Base-by-base conservation (phyloP, 371 early-diverging fungal species). In the Mucor irregularis region DNA sequence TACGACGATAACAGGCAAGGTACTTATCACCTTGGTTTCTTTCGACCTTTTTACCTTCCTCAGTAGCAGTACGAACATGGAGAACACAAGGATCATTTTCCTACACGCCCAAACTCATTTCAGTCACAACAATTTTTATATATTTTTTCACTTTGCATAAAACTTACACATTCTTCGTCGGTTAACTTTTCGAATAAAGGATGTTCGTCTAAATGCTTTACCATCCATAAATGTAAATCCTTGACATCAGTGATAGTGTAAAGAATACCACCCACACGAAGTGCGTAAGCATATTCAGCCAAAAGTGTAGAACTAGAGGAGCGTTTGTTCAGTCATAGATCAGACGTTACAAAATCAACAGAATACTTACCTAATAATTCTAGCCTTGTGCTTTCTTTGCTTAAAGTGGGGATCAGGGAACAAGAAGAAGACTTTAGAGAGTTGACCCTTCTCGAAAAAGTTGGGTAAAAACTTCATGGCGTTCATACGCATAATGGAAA, bases 401-500 rank as follows among this genome's bases (percentile, higher is more conserved):
- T 99, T 99, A 74, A 99, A 99, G 68, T 99, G 99, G 22, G 99
- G 99, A 77, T 99, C 99, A 44, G 98, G 95, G 64, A 93, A 94
- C 62, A 99, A 83, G 72, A 99, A 95, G 70, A 99, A 99, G 69
- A 99, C 85, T 76, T 99, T 99, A 31, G 90, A 83, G 37, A 99
- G 81, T 86, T 93, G 68, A 48, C 85, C 94, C 78, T 95, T 94
- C 56, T 85, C 81, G 65, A 99, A 97, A 71, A 99, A 97, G 83
- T 99, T 98, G 53, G 98, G 97, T 66, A 97, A 72, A 69, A 97
- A 99, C 74, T 99, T 96, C 95, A 99, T 95, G 49, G 97, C 98
- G 74, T 99, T 99, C 87, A 97, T 96, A 35, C 99, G 86, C 74
- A 97, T 89, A 35, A 98, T 93, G 0, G 94, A 89, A 2, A 95